phyloP scores from a whole-genome alignment of 768 basidiomycete species.

The Lactifluus hygrophoroides region DNA sequence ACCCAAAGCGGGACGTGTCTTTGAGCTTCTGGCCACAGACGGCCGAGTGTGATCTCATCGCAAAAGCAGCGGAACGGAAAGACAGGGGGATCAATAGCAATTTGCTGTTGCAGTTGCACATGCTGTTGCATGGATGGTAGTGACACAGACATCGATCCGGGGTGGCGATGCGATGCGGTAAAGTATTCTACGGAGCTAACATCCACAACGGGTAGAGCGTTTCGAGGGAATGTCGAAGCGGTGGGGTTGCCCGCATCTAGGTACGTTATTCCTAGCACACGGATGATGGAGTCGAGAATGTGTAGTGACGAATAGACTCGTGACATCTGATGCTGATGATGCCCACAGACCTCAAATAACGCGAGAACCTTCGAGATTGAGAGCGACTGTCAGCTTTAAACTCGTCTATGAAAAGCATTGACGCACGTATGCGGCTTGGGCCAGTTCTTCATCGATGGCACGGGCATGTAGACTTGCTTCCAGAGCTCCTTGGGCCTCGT shows the following conservation, averaged over 20 bases:
- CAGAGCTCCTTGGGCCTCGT: conserved; percentile 60
- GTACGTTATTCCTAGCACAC: conserved; percentile 46
- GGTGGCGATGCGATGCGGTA: not conserved
- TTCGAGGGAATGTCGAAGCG: conserved; percentile 12
- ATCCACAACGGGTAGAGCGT: conserved; percentile 4
- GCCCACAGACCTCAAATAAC: conserved; percentile 63
- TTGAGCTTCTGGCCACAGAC: conserved; percentile 40
- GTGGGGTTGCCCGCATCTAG: conserved; percentile 47
- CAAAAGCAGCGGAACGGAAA: conserved; percentile 34
- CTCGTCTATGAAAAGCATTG: not conserved
- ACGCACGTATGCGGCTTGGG: conserved; percentile 69
- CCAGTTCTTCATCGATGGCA: conserved; percentile 66
- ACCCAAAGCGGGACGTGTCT: conserved; percentile 57
- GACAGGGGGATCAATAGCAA: not conserved
- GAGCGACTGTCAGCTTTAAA: not conserved
- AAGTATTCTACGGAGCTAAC: not conserved
- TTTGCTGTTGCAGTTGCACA: not conserved
- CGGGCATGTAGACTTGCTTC: conserved; percentile 63
- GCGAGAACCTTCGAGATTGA: conserved; percentile 45
- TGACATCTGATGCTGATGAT: conserved; percentile 48
- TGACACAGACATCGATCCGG: not conserved
- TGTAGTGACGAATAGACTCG: conserved; percentile 50
- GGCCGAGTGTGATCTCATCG: conserved; percentile 40
- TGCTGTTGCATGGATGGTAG: not conserved
- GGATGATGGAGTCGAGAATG: conserved; percentile 62